A percentile compares a stretch with the other conserved stretches of the same genome.
These are phyloP conservation scores for Jatropha curcas DNA, from an alignment of 345 rosid species.

Conservation along the genomic window DNA sequence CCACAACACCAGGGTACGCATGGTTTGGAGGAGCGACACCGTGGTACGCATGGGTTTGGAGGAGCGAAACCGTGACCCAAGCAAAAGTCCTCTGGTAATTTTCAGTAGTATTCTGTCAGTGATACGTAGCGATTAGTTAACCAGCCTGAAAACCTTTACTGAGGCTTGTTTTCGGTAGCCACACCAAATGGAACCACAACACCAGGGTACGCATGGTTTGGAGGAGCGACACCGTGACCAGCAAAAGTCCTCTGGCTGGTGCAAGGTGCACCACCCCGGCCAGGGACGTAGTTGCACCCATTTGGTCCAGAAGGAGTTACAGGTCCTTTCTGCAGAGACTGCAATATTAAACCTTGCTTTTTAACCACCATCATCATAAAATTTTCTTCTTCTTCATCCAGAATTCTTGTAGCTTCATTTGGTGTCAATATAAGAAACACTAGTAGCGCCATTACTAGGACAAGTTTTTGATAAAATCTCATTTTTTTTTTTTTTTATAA, in stretches of 20 bases:
- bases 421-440: background rate
- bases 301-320: constrained; percentile 3
- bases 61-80: too few species aligned
- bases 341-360: background rate
- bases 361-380: background rate
- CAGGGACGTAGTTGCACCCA: constrained; percentile 23
- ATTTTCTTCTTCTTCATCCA: background rate
- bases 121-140: too few species aligned
- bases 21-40: constrained; percentile 7
- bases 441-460: background rate
- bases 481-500: background rate
- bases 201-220: background rate
- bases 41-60: constrained; percentile 20
- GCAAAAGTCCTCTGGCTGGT: constrained; percentile 14
- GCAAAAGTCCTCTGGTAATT: too few species aligned
- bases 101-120: too few species aligned
- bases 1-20: background rate
- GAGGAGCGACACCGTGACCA: constrained; percentile 26
- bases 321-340: constrained; percentile 14
- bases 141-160: too few species aligned
- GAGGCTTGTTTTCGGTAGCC: background rate
- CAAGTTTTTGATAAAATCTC: background rate
- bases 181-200: background rate
- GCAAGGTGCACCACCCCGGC: constrained; percentile 16
- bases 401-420: background rate